Evolutionary conservation across 306 rosid genomes (phyloP).

Genomic region (Phaseolus lunatus): DNA sequence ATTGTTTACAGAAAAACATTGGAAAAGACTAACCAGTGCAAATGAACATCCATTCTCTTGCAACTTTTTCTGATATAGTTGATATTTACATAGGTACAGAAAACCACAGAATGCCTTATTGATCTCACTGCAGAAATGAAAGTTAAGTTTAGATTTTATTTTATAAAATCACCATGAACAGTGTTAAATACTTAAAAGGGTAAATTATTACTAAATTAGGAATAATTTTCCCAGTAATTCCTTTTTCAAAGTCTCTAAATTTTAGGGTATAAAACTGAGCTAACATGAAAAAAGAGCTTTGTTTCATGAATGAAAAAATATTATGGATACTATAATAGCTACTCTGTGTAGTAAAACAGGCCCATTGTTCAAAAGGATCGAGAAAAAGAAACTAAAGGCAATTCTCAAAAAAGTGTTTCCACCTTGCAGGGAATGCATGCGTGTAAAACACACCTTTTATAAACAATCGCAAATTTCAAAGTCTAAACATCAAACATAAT

Average conservation of each 20-base stretch:
- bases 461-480: slow-evolving; percentile 35
- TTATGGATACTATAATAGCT: neutral
- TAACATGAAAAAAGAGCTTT: neutral
- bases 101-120: slow-evolving; percentile 96
- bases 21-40: slow-evolving; percentile 41
- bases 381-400: slow-evolving; percentile 25
- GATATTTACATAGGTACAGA: slow-evolving; percentile 56
- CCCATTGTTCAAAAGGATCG: slow-evolving; percentile 8
- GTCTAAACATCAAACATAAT: slow-evolving; percentile 3
- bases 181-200: neutral
- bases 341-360: neutral
- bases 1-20: slow-evolving; percentile 4
- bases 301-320: slow-evolving; percentile 16
- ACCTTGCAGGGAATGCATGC: slow-evolving; percentile 6
- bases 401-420: slow-evolving; percentile 20
- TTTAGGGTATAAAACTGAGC: slow-evolving; percentile 8
- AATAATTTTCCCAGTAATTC: neutral
- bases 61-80: slow-evolving; percentile 51
- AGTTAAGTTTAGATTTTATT: slow-evolving; percentile 39
- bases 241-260: neutral
- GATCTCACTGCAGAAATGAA: slow-evolving; percentile 75
- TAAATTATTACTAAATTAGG: neutral
- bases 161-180: slow-evolving; percentile 1
- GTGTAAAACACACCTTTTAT: neutral
- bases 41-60: slow-evolving; percentile 49